These are phyloP conservation scores for Clonostachys solani DNA, from an alignment of 2,329 filamentous ascomycete genomes.

Conservation along the genomic window DNA sequence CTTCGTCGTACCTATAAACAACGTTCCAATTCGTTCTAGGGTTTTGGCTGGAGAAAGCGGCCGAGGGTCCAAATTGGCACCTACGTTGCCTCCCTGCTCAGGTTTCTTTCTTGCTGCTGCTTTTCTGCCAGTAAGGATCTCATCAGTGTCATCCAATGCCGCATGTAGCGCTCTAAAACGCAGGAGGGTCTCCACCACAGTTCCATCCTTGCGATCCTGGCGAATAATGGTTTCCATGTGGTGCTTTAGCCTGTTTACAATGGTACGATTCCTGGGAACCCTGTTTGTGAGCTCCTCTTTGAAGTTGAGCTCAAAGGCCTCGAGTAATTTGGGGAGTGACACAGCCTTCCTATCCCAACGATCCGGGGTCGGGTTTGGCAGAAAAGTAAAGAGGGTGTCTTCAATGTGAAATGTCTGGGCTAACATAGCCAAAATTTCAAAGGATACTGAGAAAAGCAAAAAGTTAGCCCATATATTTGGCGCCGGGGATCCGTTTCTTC, in stretches of 20 bases:
- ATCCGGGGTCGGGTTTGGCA: conserved; percentile 53
- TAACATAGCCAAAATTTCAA: conserved; percentile 57
- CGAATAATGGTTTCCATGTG: conserved; percentile 16
- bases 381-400: conserved; percentile 43
- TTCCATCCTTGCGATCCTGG: conserved; percentile 9
- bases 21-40: neutral
- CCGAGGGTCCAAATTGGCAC: neutral
- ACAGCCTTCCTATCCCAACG: conserved; percentile 48
- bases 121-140: conserved; percentile 29
- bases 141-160: conserved; percentile 34
- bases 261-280: conserved; percentile 8
- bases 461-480: neutral
- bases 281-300: conserved; percentile 7
- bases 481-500: conserved; percentile 1
- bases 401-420: conserved; percentile 43
- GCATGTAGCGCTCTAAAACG: conserved; percentile 32
- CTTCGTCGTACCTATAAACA: too few relatives aligned
- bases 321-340: conserved; percentile 33
- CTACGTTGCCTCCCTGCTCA: neutral
- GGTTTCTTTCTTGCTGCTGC: conserved; percentile 5
- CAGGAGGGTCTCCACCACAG: conserved; percentile 15
- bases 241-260: conserved; percentile 14
- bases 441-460: conserved; percentile 36
- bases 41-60: neutral
- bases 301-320: conserved; percentile 26